These are phyloP conservation scores for Trypanosoma scelopori DNA, from an alignment of 208 protist species.

Conservation along the genomic window DNA sequence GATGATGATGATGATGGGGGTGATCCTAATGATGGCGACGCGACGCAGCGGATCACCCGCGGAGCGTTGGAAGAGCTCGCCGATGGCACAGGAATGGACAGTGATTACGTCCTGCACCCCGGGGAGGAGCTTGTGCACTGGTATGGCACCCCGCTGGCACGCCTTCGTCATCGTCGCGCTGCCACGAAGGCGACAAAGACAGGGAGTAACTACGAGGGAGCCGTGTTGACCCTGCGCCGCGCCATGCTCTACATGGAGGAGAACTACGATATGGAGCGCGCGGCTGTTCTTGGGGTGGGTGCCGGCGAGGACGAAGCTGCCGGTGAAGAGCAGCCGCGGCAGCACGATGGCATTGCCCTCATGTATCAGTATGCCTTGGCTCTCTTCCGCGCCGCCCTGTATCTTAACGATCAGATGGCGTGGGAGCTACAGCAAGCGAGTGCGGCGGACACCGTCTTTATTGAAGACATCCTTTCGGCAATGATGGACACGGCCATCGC, in stretches of 20 bases:
- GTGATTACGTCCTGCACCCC: slow-evolving; percentile 39
- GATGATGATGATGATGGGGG: background rate
- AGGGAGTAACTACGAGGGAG: slow-evolving; percentile 41
- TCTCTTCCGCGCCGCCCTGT: slow-evolving; percentile 72
- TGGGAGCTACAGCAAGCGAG: slow-evolving; percentile 57
- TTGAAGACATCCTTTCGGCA: slow-evolving; percentile 83
- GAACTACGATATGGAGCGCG: slow-evolving; percentile 73
- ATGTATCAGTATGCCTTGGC: slow-evolving; percentile 58
- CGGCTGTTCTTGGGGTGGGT: slow-evolving; percentile 42
- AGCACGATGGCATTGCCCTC: slow-evolving; percentile 37
- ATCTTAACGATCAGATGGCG: slow-evolving; percentile 61
- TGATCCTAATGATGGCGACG: slow-evolving; percentile 1
- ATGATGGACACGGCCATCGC: slow-evolving; percentile 89
- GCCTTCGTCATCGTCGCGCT: slow-evolving; percentile 23
- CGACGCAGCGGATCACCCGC: slow-evolving; percentile 17
- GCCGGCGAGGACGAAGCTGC: slow-evolving; percentile 21
- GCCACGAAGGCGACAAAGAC: background rate
- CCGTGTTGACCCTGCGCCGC: slow-evolving; percentile 68
- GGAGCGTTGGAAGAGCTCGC: slow-evolving; percentile 43
- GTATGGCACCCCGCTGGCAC: slow-evolving; percentile 71
- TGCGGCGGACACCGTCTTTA: slow-evolving; percentile 77
- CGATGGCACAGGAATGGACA: slow-evolving; percentile 17
- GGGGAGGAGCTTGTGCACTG: slow-evolving; percentile 72
- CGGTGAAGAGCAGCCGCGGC: slow-evolving; percentile 12
- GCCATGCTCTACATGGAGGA: slow-evolving; percentile 88